Percentiles rank a stretch among this genome's conserved stretches.
Evolutionary conservation across 1,139 yeast species (phyloP).

Genomic region (Zygosaccharomyces sapae): DNA sequence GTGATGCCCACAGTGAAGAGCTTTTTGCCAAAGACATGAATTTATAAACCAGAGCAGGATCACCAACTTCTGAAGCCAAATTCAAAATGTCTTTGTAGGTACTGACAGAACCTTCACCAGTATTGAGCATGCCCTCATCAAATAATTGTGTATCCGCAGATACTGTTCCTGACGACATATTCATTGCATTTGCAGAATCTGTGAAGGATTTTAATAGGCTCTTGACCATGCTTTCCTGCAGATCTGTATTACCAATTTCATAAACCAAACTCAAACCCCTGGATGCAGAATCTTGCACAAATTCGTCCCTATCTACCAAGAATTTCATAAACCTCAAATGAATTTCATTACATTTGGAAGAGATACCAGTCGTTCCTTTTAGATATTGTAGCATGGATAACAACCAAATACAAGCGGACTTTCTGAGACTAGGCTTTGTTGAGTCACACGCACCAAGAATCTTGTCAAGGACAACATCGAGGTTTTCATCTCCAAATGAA

Average conservation of each 20-base stretch:
- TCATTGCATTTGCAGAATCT: conserved; percentile 52
- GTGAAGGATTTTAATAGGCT: conserved; percentile 78
- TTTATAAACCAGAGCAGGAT: conserved; percentile 87
- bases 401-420: conserved; percentile 82
- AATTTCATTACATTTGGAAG: conserved; percentile 39
- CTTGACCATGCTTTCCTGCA: conserved; percentile 70
- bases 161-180: conserved; percentile 61
- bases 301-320: conserved; percentile 73
- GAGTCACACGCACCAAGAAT: conserved; percentile 53
- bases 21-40: conserved; percentile 90
- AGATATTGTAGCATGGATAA: conserved; percentile 75
- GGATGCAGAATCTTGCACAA: conserved; percentile 87
- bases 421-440: conserved; percentile 70
- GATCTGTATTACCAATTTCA: conserved; percentile 65
- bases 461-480: conserved; percentile 40
- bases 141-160: conserved; percentile 79
- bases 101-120: conserved; percentile 81
- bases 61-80: conserved; percentile 91
- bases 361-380: conserved; percentile 45
- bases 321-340: conserved; percentile 73
- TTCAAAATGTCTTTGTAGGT: conserved; percentile 82
- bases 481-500: conserved; percentile 8
- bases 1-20: conserved; percentile 86
- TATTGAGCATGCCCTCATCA: conserved; percentile 73
- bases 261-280: conserved; percentile 80